Conservation (phyloP, 129 eudicot species). For the Flaveria robusta region DNA sequence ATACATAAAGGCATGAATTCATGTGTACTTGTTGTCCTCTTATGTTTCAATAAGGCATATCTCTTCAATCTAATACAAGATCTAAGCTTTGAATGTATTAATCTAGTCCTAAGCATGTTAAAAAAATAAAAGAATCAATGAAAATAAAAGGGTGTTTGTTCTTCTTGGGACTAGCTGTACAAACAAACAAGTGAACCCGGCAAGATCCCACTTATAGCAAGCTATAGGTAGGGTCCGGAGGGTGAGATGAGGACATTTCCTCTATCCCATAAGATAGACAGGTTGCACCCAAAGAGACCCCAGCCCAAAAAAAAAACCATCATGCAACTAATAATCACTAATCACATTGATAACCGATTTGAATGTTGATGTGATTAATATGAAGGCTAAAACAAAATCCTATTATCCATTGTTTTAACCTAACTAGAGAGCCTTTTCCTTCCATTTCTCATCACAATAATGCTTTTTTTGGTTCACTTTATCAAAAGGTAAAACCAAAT, state of each 20-base stretch:
- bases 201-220: too few species aligned
- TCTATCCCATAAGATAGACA: too few species aligned
- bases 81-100: not conserved
- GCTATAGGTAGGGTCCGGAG: too few species aligned
- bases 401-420: not conserved
- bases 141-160: not conserved
- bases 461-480: not conserved
- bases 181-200: too few species aligned
- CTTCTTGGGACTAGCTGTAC: not conserved
- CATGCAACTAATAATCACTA: not conserved
- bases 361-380: not conserved
- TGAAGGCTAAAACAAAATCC: conserved; percentile 16
- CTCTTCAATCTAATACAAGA: conserved; percentile 9
- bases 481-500: not conserved
- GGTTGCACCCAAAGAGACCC: too few species aligned
- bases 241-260: too few species aligned
- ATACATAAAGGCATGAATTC: not conserved
- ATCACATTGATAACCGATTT: not conserved
- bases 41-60: conserved; percentile 5
- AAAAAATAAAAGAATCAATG: conserved; percentile 3
- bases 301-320: too few species aligned
- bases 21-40: conserved; percentile 4
- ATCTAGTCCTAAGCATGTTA: not conserved
- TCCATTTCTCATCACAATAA: not conserved
- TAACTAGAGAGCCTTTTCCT: not conserved